Evolutionary conservation across 306 rosid species (phyloP).

Genomic region (Glycine soja): DNA sequence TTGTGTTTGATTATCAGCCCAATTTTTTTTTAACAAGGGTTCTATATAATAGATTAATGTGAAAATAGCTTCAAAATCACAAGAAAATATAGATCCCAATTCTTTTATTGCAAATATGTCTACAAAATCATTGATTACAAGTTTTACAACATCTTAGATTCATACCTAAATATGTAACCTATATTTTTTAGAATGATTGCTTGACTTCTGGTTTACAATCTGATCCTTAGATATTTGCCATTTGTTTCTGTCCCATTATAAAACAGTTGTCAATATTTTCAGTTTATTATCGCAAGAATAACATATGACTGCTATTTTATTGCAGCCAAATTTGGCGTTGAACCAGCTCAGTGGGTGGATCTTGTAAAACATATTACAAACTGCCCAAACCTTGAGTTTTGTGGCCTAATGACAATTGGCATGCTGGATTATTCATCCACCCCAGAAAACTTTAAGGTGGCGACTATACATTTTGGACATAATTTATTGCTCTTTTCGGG

Average conservation of each 20-base stretch:
- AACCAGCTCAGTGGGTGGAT: slow-evolving; percentile 77
- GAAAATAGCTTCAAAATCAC: slow-evolving; percentile 26
- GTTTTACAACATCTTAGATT: not conserved
- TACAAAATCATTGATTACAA: not conserved
- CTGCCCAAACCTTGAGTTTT: slow-evolving; percentile 83
- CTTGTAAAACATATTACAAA: slow-evolving; percentile 78
- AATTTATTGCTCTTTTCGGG: not conserved
- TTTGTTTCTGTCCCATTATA: slow-evolving; percentile 2
- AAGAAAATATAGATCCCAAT: not conserved
- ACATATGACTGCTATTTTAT: slow-evolving; percentile 7
- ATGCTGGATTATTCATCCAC: slow-evolving; percentile 89
- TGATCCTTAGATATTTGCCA: not conserved
- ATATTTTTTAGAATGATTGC: slow-evolving; percentile 28
- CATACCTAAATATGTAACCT: not conserved
- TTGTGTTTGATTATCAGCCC: slow-evolving; percentile 17
- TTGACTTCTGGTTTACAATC: slow-evolving; percentile 26
- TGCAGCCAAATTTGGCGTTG: slow-evolving; percentile 93
- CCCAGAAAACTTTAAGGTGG: slow-evolving; percentile 92
- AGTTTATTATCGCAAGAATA: slow-evolving; percentile 34
- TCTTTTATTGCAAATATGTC: slow-evolving; percentile 18
- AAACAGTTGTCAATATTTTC: slow-evolving; percentile 33
- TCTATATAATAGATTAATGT: slow-evolving; percentile 3
- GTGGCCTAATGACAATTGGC: slow-evolving; percentile 94
- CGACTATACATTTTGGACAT: slow-evolving; percentile 3
- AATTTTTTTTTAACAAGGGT: not conserved